A percentile compares a stretch with the other conserved stretches of the same genome.
phyloP scores from a whole-genome alignment of 192 early-diverging fungal species.

The Phlyctochytrium planicorne region DNA sequence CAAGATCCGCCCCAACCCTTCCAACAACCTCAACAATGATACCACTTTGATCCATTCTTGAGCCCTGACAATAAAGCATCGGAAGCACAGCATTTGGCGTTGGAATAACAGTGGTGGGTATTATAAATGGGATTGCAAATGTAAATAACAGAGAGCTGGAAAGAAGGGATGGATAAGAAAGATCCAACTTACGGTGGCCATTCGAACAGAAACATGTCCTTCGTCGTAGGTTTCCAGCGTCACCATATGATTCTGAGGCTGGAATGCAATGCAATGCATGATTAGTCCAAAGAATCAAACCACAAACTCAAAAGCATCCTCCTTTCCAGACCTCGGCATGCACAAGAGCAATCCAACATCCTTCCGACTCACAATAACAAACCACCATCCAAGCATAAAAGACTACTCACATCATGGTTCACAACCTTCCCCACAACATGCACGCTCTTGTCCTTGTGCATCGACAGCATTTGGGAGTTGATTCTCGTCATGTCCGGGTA shows the following conservation, averaged over 20 bases:
- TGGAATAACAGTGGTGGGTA: too few relatives aligned
- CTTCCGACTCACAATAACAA: background rate
- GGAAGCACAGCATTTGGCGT: too few relatives aligned
- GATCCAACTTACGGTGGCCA: background rate
- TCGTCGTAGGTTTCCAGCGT: conserved; percentile 3
- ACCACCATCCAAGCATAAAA: background rate
- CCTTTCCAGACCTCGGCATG: too few relatives aligned
- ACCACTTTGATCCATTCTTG: background rate
- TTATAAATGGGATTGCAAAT: too few relatives aligned
- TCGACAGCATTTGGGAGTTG: conserved; percentile 3
- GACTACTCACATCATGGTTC: conserved; percentile 3
- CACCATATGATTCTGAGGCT: background rate
- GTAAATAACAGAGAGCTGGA: too few relatives aligned
- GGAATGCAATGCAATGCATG: background rate
- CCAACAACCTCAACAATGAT: conserved; percentile 3
- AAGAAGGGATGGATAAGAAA: too few relatives aligned
- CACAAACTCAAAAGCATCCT: too few relatives aligned
- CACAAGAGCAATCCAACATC: too few relatives aligned
- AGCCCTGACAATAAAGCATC: too few relatives aligned
- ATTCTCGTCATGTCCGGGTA: background rate
- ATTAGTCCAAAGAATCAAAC: too few relatives aligned
- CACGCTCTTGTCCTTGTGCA: background rate
- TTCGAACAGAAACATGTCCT: background rate
- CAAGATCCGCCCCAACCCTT: background rate
- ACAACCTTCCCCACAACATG: conserved; percentile 1